phyloP scores from a whole-genome alignment of 345 rosid species.

The Pugionium cornutum region DNA sequence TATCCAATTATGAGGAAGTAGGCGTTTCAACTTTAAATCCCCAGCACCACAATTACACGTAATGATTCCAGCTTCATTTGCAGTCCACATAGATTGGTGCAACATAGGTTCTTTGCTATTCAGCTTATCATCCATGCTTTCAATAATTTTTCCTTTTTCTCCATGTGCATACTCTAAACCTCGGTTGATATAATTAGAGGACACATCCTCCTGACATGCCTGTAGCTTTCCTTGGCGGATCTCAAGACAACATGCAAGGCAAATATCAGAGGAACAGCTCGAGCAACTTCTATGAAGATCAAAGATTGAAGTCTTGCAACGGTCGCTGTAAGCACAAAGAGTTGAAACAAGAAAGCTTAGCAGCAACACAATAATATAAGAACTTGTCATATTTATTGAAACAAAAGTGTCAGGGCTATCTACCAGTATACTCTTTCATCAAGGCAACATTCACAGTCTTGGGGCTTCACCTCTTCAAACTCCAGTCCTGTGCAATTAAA shows the following conservation, averaged over 20 bases:
- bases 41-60: constrained; percentile 58
- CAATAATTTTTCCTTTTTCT: background rate
- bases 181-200: constrained; percentile 25
- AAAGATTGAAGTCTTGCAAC: constrained; percentile 60
- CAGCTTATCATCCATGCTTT: background rate
- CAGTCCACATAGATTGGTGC: constrained; percentile 48
- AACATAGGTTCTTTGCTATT: constrained; percentile 25
- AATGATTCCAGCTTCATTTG: constrained; percentile 52
- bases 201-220: constrained; percentile 43
- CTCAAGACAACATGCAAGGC: constrained; percentile 61
- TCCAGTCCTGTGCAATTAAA: constrained; percentile 23
- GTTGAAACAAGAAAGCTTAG: constrained; percentile 6
- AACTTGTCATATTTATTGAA: background rate
- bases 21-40: constrained; percentile 44
- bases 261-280: constrained; percentile 53
- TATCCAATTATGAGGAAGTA: constrained; percentile 44
- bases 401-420: background rate
- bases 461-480: constrained; percentile 24
- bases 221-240: constrained; percentile 52
- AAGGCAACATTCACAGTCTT: background rate
- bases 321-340: constrained; percentile 45
- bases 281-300: constrained; percentile 60
- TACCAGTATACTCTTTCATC: constrained; percentile 65
- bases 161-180: constrained; percentile 54
- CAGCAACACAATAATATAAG: background rate